Conservation (phyloP, 2,329 filamentous ascomycete genomes). For the Meredithiella fracta region DNA sequence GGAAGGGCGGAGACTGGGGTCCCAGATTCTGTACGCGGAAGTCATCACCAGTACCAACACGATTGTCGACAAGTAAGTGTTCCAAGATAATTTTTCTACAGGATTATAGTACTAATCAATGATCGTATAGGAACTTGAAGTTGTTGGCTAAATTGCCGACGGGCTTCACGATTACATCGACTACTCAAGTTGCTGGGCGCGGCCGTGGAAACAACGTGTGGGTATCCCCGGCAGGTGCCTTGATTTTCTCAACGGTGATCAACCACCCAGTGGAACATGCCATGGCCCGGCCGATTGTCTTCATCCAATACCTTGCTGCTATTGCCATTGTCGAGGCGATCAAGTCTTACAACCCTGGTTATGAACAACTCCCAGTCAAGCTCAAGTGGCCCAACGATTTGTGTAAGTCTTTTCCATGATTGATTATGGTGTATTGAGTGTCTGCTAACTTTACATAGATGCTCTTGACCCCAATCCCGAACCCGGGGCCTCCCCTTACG, state of each 20-base stretch:
- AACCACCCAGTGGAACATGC: constrained; percentile 64
- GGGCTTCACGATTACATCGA: constrained; percentile 78
- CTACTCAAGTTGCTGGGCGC: constrained; percentile 72
- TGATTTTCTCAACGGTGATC: constrained; percentile 80
- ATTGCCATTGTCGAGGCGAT: constrained; percentile 76
- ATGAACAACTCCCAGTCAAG: constrained; percentile 59
- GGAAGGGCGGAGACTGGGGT: constrained; percentile 54
- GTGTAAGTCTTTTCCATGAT: constrained; percentile 31
- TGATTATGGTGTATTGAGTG: no score
- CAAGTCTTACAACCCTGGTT: constrained; percentile 60
- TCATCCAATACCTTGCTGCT: constrained; percentile 83
- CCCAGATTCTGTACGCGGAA: constrained; percentile 68
- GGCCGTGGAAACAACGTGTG: constrained; percentile 87
- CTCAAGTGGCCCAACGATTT: constrained; percentile 98
- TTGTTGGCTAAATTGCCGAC: constrained; percentile 60
- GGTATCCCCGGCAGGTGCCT: constrained; percentile 72
- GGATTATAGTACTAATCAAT: neutral
- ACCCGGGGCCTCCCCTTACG: constrained; percentile 37
- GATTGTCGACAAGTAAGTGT: constrained; percentile 61
- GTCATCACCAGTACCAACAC: constrained; percentile 91
- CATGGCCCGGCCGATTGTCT: constrained; percentile 63
- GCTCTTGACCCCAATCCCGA: constrained; percentile 46
- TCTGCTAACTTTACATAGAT: constrained; percentile 29
- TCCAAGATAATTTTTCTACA: fast-evolving
- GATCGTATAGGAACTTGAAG: constrained; percentile 47